These are phyloP conservation scores for Excoecaria agallocha DNA, from an alignment of 345 rosid genomes.

Conservation along the genomic window DNA sequence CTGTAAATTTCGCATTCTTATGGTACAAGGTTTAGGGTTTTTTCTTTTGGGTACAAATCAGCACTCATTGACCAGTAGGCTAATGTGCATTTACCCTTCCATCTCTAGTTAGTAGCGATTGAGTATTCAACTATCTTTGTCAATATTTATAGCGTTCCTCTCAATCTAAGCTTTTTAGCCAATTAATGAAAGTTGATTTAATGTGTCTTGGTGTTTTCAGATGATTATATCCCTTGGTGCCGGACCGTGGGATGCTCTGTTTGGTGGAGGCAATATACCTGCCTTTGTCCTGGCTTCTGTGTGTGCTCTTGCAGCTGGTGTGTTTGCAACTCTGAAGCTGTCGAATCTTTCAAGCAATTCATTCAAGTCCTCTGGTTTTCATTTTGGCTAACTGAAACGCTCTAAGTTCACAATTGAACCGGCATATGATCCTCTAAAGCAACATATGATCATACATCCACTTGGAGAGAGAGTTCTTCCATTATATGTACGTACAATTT, in stretches of 20 bases:
- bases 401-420: conserved; percentile 3
- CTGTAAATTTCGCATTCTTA: background rate
- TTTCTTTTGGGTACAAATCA: background rate
- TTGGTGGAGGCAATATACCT: conserved; percentile 96
- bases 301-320: conserved; percentile 70
- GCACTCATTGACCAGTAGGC: background rate
- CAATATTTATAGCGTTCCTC: background rate
- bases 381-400: conserved; percentile 47
- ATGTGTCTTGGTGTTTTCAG: conserved; percentile 32
- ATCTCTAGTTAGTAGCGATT: background rate
- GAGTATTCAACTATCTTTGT: background rate
- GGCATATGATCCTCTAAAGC: conserved; percentile 12
- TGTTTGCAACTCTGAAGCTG: conserved; percentile 57
- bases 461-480: conserved; percentile 8
- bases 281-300: conserved; percentile 78
- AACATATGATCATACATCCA: background rate
- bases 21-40: background rate
- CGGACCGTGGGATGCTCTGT: conserved; percentile 95
- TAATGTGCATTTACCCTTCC: background rate
- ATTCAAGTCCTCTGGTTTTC: conserved; percentile 72
- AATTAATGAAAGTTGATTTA: conserved; percentile 19
- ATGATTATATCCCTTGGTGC: conserved; percentile 86
- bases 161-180: background rate
- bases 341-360: conserved; percentile 64
- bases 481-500: conserved; percentile 19